Conservation (phyloP, 2,329 filamentous ascomycete species). For the Hypoxylon sp. region DNA sequence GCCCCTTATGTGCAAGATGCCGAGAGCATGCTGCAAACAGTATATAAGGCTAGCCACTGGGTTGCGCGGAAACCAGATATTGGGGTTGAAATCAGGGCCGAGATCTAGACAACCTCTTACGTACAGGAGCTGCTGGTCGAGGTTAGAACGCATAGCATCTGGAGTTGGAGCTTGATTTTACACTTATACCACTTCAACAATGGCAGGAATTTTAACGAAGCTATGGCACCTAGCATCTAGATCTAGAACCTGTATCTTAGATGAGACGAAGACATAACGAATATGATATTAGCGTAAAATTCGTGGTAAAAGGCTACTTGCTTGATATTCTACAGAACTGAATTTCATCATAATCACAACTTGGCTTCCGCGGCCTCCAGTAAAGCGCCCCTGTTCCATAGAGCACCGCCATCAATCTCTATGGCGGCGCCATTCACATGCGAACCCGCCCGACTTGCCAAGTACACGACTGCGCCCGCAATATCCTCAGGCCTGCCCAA, state of each 20-base stretch:
- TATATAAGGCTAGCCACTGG: conserved; percentile 88
- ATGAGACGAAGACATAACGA: conserved; percentile 23
- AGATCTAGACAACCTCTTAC: conserved; percentile 14
- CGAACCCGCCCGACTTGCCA: conserved; percentile 75
- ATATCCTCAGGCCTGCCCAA: conserved; percentile 83
- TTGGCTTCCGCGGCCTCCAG: conserved; percentile 49
- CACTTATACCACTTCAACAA: conserved; percentile 26
- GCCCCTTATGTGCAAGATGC: conserved; percentile 91
- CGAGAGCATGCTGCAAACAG: conserved; percentile 87
- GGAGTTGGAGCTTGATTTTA: conserved; percentile 25
- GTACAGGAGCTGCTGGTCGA: conserved; percentile 1
- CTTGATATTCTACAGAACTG: neutral
- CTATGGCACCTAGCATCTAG: conserved; percentile 11
- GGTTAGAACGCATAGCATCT: conserved; percentile 33
- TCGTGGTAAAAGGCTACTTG: neutral
- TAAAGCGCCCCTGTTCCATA: conserved; percentile 67
- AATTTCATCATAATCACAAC: conserved; percentile 36
- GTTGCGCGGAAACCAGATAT: conserved; percentile 79
- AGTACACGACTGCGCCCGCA: conserved; percentile 81
- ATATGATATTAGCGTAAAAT: conserved; percentile 12
- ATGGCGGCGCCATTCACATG: conserved; percentile 81
- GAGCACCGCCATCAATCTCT: conserved; percentile 77
- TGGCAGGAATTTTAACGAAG: conserved; percentile 15
- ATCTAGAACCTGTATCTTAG: conserved; percentile 24
- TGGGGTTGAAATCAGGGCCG: conserved; percentile 16